Percentiles rank a stretch among this genome's conserved stretches.
Conservation (phyloP, 768 basidiomycete genomes). For the Ramaria sp. region DNA sequence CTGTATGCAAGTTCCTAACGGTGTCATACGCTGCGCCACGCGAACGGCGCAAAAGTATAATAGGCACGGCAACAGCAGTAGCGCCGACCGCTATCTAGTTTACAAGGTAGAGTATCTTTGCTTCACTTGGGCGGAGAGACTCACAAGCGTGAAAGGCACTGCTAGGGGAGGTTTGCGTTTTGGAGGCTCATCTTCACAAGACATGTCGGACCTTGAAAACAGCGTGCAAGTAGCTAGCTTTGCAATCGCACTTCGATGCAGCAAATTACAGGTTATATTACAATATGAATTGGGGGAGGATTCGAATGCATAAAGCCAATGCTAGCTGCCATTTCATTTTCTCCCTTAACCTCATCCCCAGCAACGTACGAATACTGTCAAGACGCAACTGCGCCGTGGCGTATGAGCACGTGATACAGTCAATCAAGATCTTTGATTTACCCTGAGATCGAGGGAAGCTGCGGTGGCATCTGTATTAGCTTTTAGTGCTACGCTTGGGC, state of each 20-base stretch:
- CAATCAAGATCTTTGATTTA: not conserved
- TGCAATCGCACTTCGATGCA: no score
- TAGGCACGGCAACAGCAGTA: not conserved
- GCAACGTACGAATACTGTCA: not conserved
- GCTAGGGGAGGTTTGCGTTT: not conserved
- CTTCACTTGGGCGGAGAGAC: not conserved
- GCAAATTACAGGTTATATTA: no score
- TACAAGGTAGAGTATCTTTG: not conserved
- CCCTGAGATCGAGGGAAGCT: not conserved
- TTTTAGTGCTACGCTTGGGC: not conserved
- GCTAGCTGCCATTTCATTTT: no score
- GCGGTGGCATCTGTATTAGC: not conserved
- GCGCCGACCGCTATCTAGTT: not conserved
- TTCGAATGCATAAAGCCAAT: no score
- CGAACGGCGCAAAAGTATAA: conserved; percentile 1
- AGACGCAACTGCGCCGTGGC: no score
- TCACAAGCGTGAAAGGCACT: not conserved
- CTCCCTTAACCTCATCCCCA: not conserved
- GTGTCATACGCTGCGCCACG: not conserved
- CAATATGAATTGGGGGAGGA: no score
- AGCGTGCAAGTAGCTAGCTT: no score
- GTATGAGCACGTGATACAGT: not conserved
- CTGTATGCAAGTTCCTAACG: not conserved
- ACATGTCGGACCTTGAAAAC: not conserved
- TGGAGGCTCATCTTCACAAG: not conserved